Base-by-base conservation (phyloP, 108 stramenopile species). In the Cafeteria roenbergensis region DNA sequence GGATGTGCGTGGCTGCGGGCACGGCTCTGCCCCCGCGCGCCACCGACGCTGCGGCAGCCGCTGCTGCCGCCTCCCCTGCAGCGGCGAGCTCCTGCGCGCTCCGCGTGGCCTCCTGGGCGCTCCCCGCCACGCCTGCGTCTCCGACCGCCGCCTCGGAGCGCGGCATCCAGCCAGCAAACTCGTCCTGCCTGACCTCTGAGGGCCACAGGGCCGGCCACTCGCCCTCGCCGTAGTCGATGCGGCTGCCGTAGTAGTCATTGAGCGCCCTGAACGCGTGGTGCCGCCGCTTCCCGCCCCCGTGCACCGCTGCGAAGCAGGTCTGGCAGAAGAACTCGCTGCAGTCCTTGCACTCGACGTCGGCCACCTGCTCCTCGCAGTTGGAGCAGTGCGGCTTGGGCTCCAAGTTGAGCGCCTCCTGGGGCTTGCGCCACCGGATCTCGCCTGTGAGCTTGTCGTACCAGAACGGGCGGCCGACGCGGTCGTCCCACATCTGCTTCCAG, bases 371-470 rank as follows among this genome's bases (percentile, higher is more conserved):
- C n/a, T 70, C 64, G 69, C 87, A 87, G 69, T 89, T 86, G 65
- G 68, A 72, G 67, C 87, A 89, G 1, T 70, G 26, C 14, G 84
- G 88, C n/a, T 72, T 73, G 0, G 79, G 82, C 64, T 87, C 80
- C 61, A 87, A 51, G 35, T 89, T 86, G 29, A 89, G 81, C 24
- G 87, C 57, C 38, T 80, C 78, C 57, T 86, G 82, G 34, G 87
- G 89, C 55, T 82, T 76, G 54, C 88, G 75, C 86, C 88, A 88
- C 24, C 84, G 68, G 24, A 88, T 83, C 69, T 89, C 88, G 3
- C 88, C 88, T 0, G 81, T 85, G 57, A 79, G 73, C 59, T 80
- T 70, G 74, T 86, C 84, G 77, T 86, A 88, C 73, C 87, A 90
- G 63, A 87, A 88, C 8, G 58, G 30, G 55, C 55, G 55, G 55